These are phyloP conservation scores for Suillus sp. DNA, from an alignment of 768 basidiomycete genomes.

Conservation along the genomic window DNA sequence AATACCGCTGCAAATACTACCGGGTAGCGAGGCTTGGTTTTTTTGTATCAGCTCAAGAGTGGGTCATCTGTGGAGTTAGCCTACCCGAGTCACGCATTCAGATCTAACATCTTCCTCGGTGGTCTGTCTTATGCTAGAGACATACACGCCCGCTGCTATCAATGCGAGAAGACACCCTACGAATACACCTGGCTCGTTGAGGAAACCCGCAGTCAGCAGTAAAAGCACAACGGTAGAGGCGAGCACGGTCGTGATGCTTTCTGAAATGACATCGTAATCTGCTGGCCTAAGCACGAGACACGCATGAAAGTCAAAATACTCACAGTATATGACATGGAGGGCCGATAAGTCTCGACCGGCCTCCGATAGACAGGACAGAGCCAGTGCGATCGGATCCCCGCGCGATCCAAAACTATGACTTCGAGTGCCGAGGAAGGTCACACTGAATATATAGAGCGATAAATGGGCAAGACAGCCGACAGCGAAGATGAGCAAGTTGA, in stretches of 20 bases:
- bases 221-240: constrained; percentile 20
- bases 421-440: constrained; percentile 12
- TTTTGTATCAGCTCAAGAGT: neutral
- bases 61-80: neutral
- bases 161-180: neutral
- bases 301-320: constrained; percentile 14
- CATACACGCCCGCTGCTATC: neutral
- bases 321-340: constrained; percentile 28
- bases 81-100: constrained; percentile 2
- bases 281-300: constrained; percentile 1
- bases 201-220: constrained; percentile 1
- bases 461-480: constrained; percentile 23
- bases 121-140: neutral
- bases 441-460: constrained; percentile 17
- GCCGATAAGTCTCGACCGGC: constrained; percentile 21
- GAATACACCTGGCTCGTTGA: neutral
- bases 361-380: constrained; percentile 17
- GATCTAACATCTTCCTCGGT: neutral
- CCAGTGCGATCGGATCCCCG: neutral
- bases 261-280: constrained; percentile 35
- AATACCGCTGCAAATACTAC: constrained; percentile 9
- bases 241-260: constrained; percentile 27
- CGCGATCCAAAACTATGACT: neutral
- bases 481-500: constrained; percentile 29
- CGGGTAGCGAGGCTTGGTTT: neutral